phyloP scores from a whole-genome alignment of 1,139 yeast species.

The Blastobotrys proliferans region DNA sequence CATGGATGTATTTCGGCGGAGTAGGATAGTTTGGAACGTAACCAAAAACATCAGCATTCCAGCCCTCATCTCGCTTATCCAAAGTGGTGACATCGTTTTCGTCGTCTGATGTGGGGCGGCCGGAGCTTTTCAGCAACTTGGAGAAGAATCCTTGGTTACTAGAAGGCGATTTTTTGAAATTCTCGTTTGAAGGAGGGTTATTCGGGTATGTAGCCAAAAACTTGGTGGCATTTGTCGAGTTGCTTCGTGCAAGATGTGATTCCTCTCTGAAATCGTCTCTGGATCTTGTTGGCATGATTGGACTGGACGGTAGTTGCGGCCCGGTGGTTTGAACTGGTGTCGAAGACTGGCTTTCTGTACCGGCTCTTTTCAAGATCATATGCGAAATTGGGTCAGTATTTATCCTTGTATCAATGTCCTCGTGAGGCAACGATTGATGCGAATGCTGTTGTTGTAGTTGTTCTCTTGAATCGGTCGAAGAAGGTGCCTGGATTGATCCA shows the following conservation, averaged over 20 bases:
- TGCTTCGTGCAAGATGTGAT: neutral
- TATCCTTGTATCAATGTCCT: too few species aligned
- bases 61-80: constrained; percentile 33
- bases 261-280: neutral
- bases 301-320: neutral
- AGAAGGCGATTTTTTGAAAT: neutral
- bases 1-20: constrained; percentile 37
- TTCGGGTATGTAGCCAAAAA: constrained; percentile 2
- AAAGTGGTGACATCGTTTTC: constrained; percentile 20
- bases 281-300: constrained; percentile 6
- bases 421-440: neutral
- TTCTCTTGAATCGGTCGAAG: neutral
- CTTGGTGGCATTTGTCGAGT: constrained; percentile 2
- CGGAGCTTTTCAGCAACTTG: constrained; percentile 20
- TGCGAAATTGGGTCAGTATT: constrained; percentile 14
- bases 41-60: constrained; percentile 34
- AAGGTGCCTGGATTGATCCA: neutral
- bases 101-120: constrained; percentile 27
- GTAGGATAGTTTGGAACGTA: constrained; percentile 30
- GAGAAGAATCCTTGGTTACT: constrained; percentile 20
- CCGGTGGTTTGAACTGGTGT: neutral
- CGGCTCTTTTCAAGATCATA: constrained; percentile 15
- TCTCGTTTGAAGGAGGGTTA: neutral
- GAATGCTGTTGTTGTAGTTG: neutral
- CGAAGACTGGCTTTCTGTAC: constrained; percentile 10